Evolutionary conservation across 345 rosid genomes (phyloP), one percentile per base, ranked within the genome.

Genomic region (Rhodamnia rubescens): DNA sequence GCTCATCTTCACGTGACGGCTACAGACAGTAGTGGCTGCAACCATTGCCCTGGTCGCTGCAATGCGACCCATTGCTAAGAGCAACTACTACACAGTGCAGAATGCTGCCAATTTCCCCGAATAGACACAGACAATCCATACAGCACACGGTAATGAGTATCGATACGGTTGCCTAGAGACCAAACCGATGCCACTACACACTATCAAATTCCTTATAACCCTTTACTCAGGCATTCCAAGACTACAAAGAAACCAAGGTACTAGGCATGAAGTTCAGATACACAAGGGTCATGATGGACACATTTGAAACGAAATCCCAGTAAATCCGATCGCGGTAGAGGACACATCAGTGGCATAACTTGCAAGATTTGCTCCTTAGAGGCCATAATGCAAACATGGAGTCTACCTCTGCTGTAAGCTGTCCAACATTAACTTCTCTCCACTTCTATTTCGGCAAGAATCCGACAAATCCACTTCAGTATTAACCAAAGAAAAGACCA

Each of bases 241-340:
- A 18, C 78, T 36, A 0, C 0, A 32, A 69, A 20, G 47, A 69
- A 69, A 18, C 12, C 26, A 18, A n/a, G 2, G 24, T 32, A 24
- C 78, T 21, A 18, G 26, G 26, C 47, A 69, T 4, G 78, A 69
- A 69, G 78, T 36, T 69, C 47, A 16, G 47, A 8, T 2, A 4
- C 78, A 1, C 1, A 10, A 36, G 47, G 24, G 2, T 69, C 12
- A 2, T 8, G 75, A 16, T 36, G 1, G 6, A 64, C 0, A 64
- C 75, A 64, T 16, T 4, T 36, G 12, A 32, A 69, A 69, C 13
- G 1, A 69, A 0, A 8, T 69, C 1, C 78, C 1, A 0, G 1
- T 18, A 32, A 32, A 69, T 32, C 24, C 11, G 47, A 69, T 4
- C 27, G 9, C 11, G 4, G 24, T 32, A 11, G 75, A 32, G 78